Evolutionary conservation across 2,329 filamentous ascomycete species (phyloP).

Genomic region (Colletotrichum scovillei): DNA sequence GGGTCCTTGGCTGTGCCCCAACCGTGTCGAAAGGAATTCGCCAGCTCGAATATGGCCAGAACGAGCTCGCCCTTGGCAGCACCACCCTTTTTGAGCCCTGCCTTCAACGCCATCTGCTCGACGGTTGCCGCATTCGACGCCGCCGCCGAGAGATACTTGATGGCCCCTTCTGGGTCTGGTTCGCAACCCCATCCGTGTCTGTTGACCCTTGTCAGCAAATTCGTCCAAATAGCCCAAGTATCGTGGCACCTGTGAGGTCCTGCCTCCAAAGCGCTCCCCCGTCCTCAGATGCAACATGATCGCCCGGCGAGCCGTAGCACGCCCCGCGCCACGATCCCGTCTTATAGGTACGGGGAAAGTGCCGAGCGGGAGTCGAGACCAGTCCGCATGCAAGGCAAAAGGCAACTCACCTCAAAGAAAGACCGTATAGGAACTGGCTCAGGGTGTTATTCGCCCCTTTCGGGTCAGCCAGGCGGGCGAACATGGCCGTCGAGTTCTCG

Average conservation of each 20-base stretch:
- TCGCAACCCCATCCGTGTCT: constrained; percentile 94
- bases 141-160: constrained; percentile 87
- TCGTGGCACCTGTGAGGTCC: constrained; percentile 1
- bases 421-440: constrained; percentile 94
- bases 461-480: constrained; percentile 85
- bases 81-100: constrained; percentile 92
- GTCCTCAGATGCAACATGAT: constrained; percentile 1
- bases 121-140: constrained; percentile 90
- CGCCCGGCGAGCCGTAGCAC: background rate
- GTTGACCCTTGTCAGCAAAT: constrained; percentile 32
- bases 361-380: constrained; percentile 11
- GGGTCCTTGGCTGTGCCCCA: constrained; percentile 93
- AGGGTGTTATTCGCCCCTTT: constrained; percentile 90
- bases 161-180: constrained; percentile 77
- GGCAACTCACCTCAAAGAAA: constrained; percentile 81
- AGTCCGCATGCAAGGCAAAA: constrained; percentile 3
- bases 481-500: constrained; percentile 83
- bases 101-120: constrained; percentile 85
- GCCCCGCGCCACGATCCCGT: constrained; percentile 3
- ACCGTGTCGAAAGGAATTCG: constrained; percentile 91
- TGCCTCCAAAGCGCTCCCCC: background rate
- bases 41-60: constrained; percentile 94
- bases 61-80: constrained; percentile 96
- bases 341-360: background rate
- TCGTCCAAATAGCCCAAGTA: background rate